Evolutionary conservation across 768 basidiomycete species (phyloP), one percentile per base, ranked within the genome.

Genomic region (Tephrocybe sp.): DNA sequence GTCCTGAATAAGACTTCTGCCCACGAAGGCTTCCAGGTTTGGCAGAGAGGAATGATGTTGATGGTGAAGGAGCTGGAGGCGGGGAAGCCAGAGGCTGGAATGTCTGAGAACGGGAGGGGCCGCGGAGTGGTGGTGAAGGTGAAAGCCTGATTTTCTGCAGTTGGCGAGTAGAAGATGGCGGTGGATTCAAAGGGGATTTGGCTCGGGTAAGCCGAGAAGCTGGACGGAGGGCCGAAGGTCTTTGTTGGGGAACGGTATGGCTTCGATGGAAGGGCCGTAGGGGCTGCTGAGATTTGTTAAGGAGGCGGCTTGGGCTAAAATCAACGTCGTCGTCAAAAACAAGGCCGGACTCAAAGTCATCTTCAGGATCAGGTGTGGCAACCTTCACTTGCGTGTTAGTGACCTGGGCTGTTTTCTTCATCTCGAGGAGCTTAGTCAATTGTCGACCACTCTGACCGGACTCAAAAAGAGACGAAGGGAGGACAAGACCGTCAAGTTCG

Each of bases 341-440:
- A 46, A 94, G 83, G 12, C 91, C 91, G 54, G 79, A 79, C 68
- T 94, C 91, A 56, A 93, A 92, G 65, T 92, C 88, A 54, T 93
- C 90, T 60, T 93, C 91, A 11, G 76, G 81, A 65, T 90, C 82
- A 14, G 84, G 79, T 51, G 69, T 76, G 21, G 81, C 70, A 6
- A 79, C 62, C 57, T 81, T 85, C 57, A 77, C 65, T 17, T 64
- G 62, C 33, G 65, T 64, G 38, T 58, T 66, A 24, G 67, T 55
- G 15, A 69, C 69, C 20, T 78, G 77, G 17, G 82, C 80, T 40
- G 75, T 76, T 65, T 81, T 76, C 58, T 83, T 82, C 66, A 69
- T 69, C 55, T 79, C 79, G 36, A 80, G 68, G n/a, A 80, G 71
- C 59, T 74, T 76, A 42, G 70, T 75, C 43, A 80, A 71, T 54